Base-by-base conservation (phyloP, 352 stramenopile species). In the Achlya hypogyna region DNA sequence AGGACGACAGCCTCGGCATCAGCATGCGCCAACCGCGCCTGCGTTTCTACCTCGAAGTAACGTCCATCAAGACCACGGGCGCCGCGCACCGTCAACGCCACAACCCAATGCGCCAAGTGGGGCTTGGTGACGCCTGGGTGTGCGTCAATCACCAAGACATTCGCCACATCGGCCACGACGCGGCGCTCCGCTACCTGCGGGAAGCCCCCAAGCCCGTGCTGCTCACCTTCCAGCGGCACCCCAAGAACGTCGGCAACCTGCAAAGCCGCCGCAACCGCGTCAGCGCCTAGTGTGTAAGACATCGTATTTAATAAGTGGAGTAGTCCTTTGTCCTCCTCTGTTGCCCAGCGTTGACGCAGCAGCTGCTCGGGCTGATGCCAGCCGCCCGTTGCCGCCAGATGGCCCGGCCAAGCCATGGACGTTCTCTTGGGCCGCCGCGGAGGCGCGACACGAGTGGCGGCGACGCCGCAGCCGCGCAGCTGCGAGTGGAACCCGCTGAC, bases 111-210 rank as follows among this genome's bases (percentile, higher is more conserved):
- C 34, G 34, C 34, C 34, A 91, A 69, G 85, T 94, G 29, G 81
- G 91, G 68, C 83, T 94, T 27, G 85, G 85, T 28, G 85, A 94
- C 47, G 69, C 92, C 34, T 56, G 92, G 45, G 74, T 94, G 25
- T 91, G 83, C 69, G 92, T 94, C 67, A 94, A 94, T 75, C 92
- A 94, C 78, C 92, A 94, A 74, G 92, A 94, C 74, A 94, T 94
- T 69, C 90, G 81, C 74, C 92, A 94, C 69, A 94, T 94, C 82
- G 85, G 85, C 42, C 34, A 42, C 34, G 34, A 42, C 34, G 34
- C 34, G 14, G 34, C 34, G 6, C 14, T 42, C 34, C 34, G 34
- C 6, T 69, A 93, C 22, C 70, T 95, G 1, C 82, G 90, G 67
- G 81, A 91, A 71, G 84, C 92, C 9, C 74, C 87, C 70, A 95